Evolutionary conservation across 2,329 filamentous ascomycete species (phyloP).

Genomic region (Monosporascus sp.): DNA sequence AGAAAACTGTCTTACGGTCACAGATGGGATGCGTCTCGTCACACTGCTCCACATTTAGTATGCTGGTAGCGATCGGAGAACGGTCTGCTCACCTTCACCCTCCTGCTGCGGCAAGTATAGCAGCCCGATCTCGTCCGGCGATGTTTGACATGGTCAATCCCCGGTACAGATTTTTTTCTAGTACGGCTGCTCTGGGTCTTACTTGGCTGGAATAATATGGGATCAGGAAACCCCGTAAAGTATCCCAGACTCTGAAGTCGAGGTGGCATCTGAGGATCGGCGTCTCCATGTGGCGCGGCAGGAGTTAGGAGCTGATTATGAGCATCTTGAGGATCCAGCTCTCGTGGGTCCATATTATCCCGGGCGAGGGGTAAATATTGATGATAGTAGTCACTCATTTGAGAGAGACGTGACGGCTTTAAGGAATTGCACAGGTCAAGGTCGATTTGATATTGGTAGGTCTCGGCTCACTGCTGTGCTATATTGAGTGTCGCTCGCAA

Average conservation of each 20-base stretch:
- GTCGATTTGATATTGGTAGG: slow-evolving; percentile 2
- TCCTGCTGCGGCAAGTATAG: slow-evolving; percentile 80
- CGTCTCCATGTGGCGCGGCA: slow-evolving; percentile 24
- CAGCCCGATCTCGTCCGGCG: slow-evolving; percentile 90
- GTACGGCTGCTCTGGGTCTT: slow-evolving; percentile 39
- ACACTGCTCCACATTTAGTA: slow-evolving; percentile 54
- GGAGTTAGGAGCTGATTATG: slow-evolving; percentile 30
- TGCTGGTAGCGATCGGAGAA: slow-evolving; percentile 6
- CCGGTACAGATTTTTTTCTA: slow-evolving; percentile 46
- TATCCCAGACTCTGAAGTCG: slow-evolving; percentile 45
- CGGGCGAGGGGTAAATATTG: slow-evolving; percentile 50
- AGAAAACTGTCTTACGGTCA: slow-evolving; percentile 53
- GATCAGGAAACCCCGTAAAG: slow-evolving; percentile 46
- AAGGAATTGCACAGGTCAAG: background rate
- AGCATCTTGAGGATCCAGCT: slow-evolving; percentile 34
- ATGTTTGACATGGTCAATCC: slow-evolving; percentile 77
- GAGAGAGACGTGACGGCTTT: slow-evolving; percentile 4
- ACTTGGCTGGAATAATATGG: slow-evolving; percentile 41
- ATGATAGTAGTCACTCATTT: slow-evolving; percentile 54
- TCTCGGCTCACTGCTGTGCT: background rate
- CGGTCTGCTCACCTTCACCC: slow-evolving; percentile 64
- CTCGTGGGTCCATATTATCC: slow-evolving; percentile 33
- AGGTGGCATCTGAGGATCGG: slow-evolving; percentile 30
- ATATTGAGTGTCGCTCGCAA: background rate
- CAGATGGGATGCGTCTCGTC: slow-evolving; percentile 85